Evolutionary conservation across 768 basidiomycete species (phyloP), one percentile per base, ranked within the genome.

Genomic region (Amanita molliuscula): DNA sequence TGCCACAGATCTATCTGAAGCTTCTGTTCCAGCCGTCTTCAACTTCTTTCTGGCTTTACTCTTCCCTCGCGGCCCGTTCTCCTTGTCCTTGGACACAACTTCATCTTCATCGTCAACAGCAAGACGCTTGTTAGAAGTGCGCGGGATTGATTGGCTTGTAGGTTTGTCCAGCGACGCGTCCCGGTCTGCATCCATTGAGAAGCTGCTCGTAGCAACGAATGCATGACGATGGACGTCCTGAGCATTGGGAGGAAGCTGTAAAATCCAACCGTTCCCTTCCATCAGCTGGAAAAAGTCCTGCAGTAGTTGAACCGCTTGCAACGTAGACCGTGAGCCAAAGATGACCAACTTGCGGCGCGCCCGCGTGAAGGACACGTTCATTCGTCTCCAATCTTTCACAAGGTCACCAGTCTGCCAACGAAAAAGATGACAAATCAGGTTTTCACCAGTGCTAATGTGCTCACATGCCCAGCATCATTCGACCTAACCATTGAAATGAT

Each of bases 371-470:
- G n/a, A n/a, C n/a, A n/a, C n/a, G n/a, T n/a, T n/a, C n/a, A n/a
- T n/a, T n/a, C n/a, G n/a, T n/a, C 96, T 75, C 94, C 95, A 97
- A 62, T 99, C 96, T 57, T 87, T 90, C 23, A 98, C 71, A 2
- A 99, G 74, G 47, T 97, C 93, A 7, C 96, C 96, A 23, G 91
- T 75, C 92, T 95, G 54, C 23, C 5, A 26, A 3, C 23, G 21
- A 11, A n/a, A n/a, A n/a, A n/a, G n/a, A 63, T 37, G 16, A 40
- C 44, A 51, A 51, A 47, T 36, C 43, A 41, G 3, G 44, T 21
- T 25, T 34, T 31, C 9, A 16, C 7, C 6, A 29, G 13, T 35
- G 28, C 34, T 5, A 7, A n/a, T 6, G 6, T 35, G 70, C 84
- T 57, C 60, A 92, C 92, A 65, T 73, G 75, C 51, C 82, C 82